These are phyloP conservation scores for Populus pruinosa DNA, from an alignment of 345 rosid genomes.

Conservation along the genomic window DNA sequence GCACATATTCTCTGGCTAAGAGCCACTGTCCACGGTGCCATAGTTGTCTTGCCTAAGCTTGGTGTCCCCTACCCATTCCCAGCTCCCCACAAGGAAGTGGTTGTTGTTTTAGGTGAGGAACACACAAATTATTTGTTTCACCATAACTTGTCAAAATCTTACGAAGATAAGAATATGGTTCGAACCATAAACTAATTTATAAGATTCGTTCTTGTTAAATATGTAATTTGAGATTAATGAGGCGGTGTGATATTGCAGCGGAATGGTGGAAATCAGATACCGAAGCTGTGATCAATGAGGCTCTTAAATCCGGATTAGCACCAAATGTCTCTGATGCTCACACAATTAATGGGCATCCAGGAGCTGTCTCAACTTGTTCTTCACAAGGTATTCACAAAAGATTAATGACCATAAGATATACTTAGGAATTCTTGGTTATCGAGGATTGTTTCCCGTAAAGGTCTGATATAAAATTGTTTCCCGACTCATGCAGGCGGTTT, in stretches of 20 bases:
- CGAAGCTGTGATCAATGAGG: constrained; percentile 49
- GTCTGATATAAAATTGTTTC: neutral
- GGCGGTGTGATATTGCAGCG: constrained; percentile 29
- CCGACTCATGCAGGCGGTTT: constrained; percentile 31
- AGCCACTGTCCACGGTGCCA: constrained; percentile 61
- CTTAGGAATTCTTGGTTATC: neutral
- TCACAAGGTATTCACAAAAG: constrained; percentile 27
- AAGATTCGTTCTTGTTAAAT: neutral
- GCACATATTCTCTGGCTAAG: constrained; percentile 75
- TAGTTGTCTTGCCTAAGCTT: constrained; percentile 59
- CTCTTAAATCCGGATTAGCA: constrained; percentile 51
- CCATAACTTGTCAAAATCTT: neutral
- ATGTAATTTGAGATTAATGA: neutral
- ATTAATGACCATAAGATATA: neutral
- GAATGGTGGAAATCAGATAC: constrained; percentile 79
- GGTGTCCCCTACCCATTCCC: constrained; percentile 68
- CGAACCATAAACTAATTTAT: neutral
- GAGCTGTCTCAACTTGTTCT: constrained; percentile 46
- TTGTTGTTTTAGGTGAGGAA: constrained; percentile 45
- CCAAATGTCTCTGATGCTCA: constrained; percentile 71
- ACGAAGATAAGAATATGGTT: neutral
- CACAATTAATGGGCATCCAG: constrained; percentile 69
- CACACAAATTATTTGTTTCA: neutral
- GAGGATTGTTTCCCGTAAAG: neutral
- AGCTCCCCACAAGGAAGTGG: constrained; percentile 48